Percentiles rank a stretch among this genome's conserved stretches.
Conservation (phyloP, 768 basidiomycete species). For the Leccinum aurantiacum region DNA sequence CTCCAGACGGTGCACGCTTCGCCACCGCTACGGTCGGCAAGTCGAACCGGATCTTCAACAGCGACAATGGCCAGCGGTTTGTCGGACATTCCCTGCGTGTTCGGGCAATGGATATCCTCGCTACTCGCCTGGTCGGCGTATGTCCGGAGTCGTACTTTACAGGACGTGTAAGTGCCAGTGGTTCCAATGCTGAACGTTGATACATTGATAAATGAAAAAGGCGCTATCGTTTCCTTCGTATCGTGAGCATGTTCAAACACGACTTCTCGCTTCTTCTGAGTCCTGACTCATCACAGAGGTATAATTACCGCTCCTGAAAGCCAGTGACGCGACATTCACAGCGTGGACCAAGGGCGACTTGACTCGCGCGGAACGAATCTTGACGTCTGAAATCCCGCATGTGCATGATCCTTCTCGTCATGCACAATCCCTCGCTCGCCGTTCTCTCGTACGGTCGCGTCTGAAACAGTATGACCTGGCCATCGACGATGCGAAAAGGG, state of each 20-base stretch:
- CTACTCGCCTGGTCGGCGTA: not conserved
- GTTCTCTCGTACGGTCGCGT: not conserved
- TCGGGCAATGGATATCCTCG: not conserved
- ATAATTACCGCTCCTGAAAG: not conserved
- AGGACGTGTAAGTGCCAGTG: slow-evolving; percentile 3
- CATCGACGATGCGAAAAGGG: slow-evolving; percentile 10
- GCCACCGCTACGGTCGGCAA: not conserved
- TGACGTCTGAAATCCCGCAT: not conserved
- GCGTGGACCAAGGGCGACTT: slow-evolving; percentile 4
- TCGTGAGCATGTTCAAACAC: not conserved
- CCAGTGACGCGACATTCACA: not conserved
- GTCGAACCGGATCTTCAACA: not conserved
- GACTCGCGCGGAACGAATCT: not conserved
- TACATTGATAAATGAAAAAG: not conserved
- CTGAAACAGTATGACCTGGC: not conserved
- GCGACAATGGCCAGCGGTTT: not conserved
- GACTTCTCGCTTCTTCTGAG: not conserved
- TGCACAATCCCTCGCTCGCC: slow-evolving; percentile 4
- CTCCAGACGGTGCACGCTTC: too few species aligned
- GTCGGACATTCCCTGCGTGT: not conserved
- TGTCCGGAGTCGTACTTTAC: not conserved
- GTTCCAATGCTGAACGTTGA: too few species aligned
- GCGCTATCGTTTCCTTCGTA: not conserved
- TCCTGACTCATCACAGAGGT: not conserved
- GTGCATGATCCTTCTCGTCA: not conserved